Base-by-base conservation (phyloP, 139 green algal genomes). In the Chlorella vulgaris region DNA sequence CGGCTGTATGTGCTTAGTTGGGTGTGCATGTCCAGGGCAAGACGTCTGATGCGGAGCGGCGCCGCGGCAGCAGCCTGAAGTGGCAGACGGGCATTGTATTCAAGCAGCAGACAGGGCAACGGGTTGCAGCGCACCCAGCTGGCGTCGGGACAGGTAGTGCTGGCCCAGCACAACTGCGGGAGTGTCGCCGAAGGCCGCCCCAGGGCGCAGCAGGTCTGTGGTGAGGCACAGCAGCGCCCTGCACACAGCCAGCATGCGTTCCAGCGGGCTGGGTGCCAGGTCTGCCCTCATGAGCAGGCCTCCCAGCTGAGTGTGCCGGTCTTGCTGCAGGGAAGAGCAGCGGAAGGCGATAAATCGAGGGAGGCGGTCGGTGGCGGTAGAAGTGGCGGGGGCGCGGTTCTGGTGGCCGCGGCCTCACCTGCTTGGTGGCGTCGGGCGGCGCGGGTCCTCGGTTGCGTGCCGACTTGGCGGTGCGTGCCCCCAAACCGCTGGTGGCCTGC, bases 181-280 rank as follows among this genome's bases (percentile, higher is more conserved):
- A 3, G 51, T 78, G 51, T 83, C 78, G 6, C 28, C 24, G 50
- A 78, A 78, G 21, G n/a, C 66, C 7, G 29, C 29, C 4, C 78
- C 78, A 3, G 78, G 38, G 19, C 78, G 67, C 68, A 83, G 38
- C 36, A 83, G 38, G 40, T 83, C 78, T 0, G 53, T 70, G 7
- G 53, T 7, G 18, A 55, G 3, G 29, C 21, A 51, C 38, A 83
- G 51, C 36, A 83, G 24, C 8, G 62, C 68, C 31, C 78, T 83
- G 26, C 35, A 68, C 26, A 83, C 50, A 1, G 78, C 78, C 65
- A 83, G 78, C 50, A 83, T 83, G 66, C 78, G 67, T 53, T 83
- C 78, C n/a, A 70, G 40, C 0, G 67, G 53, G 35, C 78, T 68
- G n/a, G 78, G 78, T 0, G 51, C 78, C 28, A 42, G 39, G 38